A percentile compares a stretch with the other conserved stretches of the same genome.
phyloP scores from a whole-genome alignment of 768 basidiomycete species.

The Antrodiella citrinella region DNA sequence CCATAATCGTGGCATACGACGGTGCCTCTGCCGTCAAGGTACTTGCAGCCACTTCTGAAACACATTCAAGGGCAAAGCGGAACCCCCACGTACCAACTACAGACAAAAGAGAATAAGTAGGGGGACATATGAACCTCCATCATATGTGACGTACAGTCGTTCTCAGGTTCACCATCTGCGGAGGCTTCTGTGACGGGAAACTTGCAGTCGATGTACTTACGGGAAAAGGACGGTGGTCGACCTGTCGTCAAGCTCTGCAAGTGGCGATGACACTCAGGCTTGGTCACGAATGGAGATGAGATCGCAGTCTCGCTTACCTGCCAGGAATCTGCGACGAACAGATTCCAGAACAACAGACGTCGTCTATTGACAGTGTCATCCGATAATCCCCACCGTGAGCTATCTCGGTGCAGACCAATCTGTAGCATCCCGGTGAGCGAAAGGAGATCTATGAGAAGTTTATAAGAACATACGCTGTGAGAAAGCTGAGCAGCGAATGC shows the following conservation, averaged over 20 bases:
- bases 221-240: conserved; percentile 60
- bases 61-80: conserved; percentile 57
- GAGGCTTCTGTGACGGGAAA: conserved; percentile 32
- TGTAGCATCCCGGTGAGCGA: not conserved
- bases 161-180: conserved; percentile 11
- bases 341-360: conserved; percentile 69
- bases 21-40: conserved; percentile 61
- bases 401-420: conserved; percentile 51
- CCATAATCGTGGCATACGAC: conserved; percentile 55
- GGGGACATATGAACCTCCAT: too few species aligned
- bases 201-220: conserved; percentile 60
- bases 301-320: conserved; percentile 43
- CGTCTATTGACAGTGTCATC: conserved; percentile 57
- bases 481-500: conserved; percentile 49
- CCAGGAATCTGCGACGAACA: conserved; percentile 67
- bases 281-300: too few species aligned
- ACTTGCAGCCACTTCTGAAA: conserved; percentile 52
- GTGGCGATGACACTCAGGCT: too few species aligned
- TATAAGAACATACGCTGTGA: conserved; percentile 44
- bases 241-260: conserved; percentile 60
- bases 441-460: conserved; percentile 16
- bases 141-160: conserved; percentile 11
- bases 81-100: conserved; percentile 55
- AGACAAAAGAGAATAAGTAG: not conserved
- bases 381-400: conserved; percentile 54